phyloP scores from a whole-genome alignment of 768 basidiomycete genomes.

The Rhodocollybia butyracea region DNA sequence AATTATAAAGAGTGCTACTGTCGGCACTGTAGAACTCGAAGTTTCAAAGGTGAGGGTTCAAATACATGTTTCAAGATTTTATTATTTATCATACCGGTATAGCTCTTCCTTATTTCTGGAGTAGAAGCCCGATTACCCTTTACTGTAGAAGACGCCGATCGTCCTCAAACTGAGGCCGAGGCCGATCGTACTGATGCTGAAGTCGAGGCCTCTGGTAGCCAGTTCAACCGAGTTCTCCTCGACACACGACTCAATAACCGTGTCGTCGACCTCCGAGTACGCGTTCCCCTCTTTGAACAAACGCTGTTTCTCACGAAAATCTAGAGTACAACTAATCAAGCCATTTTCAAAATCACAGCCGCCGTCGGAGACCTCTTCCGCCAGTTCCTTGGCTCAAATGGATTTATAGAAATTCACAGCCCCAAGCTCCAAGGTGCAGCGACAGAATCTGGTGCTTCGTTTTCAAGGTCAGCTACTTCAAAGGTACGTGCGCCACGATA shows the following conservation, averaged over 20 bases:
- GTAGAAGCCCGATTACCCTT: conserved; percentile 84
- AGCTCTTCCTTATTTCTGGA: conserved; percentile 83
- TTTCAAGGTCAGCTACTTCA: conserved; percentile 98
- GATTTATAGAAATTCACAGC: conserved; percentile 94
- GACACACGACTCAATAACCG: conserved; percentile 95
- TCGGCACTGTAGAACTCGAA: conserved; percentile 85
- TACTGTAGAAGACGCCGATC: conserved; percentile 86
- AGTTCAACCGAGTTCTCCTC: conserved; percentile 79
- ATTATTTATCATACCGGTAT: neutral
- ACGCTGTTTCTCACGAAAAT: neutral
- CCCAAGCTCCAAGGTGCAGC: conserved; percentile 97
- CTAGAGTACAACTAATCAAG: conserved; percentile 92
- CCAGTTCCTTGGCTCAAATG: conserved; percentile 64
- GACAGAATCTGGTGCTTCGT: conserved; percentile 95
- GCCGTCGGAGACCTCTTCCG: conserved; percentile 90
- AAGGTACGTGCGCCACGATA: conserved; percentile 48
- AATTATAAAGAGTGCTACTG: conserved; percentile 87
- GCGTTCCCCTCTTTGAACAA: conserved; percentile 21
- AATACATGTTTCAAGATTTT: conserved; percentile 3
- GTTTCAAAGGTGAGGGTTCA: conserved; percentile 60
- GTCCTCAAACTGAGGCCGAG: conserved; percentile 73
- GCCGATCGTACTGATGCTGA: conserved; percentile 73
- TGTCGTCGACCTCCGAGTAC: conserved; percentile 86
- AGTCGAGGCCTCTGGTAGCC: conserved; percentile 50
- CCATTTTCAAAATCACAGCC: conserved; percentile 89